These are phyloP conservation scores for Gnomoniopsis smithogilvyi DNA, from an alignment of 2,329 filamentous ascomycete species.

Conservation along the genomic window DNA sequence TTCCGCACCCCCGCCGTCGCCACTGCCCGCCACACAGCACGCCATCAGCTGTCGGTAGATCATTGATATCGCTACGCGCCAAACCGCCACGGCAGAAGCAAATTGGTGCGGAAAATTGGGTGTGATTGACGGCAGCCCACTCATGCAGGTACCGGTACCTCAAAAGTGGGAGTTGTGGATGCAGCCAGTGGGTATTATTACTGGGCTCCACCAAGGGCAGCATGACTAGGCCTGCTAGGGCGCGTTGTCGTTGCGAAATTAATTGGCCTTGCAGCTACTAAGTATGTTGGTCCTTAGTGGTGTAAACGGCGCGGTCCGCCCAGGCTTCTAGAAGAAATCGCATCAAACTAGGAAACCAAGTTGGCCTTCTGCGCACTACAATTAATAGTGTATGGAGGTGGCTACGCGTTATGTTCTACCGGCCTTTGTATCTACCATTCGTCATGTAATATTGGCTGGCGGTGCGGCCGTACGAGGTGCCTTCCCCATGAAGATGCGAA, in stretches of 20 bases:
- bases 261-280: neutral
- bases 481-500: constrained; percentile 9
- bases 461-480: neutral
- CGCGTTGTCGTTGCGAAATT: neutral
- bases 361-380: no score
- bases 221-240: constrained; percentile 5
- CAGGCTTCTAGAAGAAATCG: constrained; percentile 1
- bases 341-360: no score
- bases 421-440: neutral
- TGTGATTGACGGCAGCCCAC: neutral
- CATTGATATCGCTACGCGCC: neutral
- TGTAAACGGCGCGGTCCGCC: constrained; percentile 2
- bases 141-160: constrained; percentile 11
- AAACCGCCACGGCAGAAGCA: neutral
- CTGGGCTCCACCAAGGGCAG: neutral
- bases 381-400: neutral
- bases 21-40: constrained; percentile 2
- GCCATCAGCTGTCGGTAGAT: constrained; percentile 1
- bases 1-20: neutral
- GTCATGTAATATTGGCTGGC: neutral
- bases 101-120: neutral
- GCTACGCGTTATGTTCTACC: neutral
- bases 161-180: neutral
- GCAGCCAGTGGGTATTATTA: constrained; percentile 5
- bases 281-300: neutral